Evolutionary conservation across 768 basidiomycete species (phyloP).

Genomic region (Russula vinacea): DNA sequence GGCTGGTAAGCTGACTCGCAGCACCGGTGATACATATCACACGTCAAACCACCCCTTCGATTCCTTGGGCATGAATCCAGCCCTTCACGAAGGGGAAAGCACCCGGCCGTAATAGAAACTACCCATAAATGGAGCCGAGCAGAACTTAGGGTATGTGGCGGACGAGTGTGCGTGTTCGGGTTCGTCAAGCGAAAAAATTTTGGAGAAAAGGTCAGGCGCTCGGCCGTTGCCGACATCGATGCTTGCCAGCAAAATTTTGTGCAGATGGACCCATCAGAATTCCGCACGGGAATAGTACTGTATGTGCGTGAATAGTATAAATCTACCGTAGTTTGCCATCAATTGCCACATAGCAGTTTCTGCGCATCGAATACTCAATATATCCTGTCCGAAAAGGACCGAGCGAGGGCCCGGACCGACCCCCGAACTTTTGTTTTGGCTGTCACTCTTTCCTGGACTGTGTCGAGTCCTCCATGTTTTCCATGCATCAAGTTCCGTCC

Average conservation of each 20-base stretch:
- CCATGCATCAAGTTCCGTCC: not conserved
- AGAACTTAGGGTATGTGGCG: slow-evolving; percentile 32
- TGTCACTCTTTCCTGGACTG: not conserved
- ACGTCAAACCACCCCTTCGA: slow-evolving; percentile 38
- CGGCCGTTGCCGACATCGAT: slow-evolving; percentile 14
- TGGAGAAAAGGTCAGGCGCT: not conserved
- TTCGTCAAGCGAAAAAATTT: not conserved
- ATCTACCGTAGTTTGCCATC: too few species aligned
- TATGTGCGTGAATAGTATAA: too few species aligned
- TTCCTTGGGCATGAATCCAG: slow-evolving; percentile 31
- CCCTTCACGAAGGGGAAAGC: slow-evolving; percentile 35
- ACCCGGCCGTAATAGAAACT: slow-evolving; percentile 31
- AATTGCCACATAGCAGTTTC: too few species aligned
- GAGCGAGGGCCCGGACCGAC: too few species aligned
- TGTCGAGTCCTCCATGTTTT: not conserved
- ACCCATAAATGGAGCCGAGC: slow-evolving; percentile 30
- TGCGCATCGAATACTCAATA: not conserved
- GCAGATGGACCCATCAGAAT: too few species aligned
- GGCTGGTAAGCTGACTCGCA: slow-evolving; percentile 33
- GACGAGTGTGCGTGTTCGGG: slow-evolving; percentile 50
- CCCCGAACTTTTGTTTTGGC: not conserved
- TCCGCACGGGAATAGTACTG: too few species aligned
- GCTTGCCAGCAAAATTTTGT: not conserved
- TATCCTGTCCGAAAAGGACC: not conserved
- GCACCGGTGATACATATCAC: slow-evolving; percentile 31